These are phyloP conservation scores for Hericium alpestre DNA, from an alignment of 768 basidiomycete species.

Conservation along the genomic window DNA sequence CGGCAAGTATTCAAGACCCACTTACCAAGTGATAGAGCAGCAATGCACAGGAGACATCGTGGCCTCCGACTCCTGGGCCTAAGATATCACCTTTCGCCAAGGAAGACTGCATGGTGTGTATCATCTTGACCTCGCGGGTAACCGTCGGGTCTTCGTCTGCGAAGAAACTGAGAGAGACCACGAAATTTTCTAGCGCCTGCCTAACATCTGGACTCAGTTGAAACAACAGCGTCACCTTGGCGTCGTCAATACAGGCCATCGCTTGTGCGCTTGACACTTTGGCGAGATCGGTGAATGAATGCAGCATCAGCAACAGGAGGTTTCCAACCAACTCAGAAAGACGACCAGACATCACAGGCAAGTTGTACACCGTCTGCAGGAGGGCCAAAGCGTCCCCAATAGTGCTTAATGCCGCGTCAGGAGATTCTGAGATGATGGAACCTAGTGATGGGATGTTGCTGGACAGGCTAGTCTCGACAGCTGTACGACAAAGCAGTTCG, in stretches of 20 bases:
- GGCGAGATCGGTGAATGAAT: slow-evolving; percentile 6
- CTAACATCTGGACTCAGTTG: slow-evolving; percentile 8
- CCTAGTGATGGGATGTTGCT: slow-evolving; percentile 45
- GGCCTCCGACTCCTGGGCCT: slow-evolving; percentile 9
- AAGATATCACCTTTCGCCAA: slow-evolving; percentile 13
- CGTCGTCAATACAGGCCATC: slow-evolving; percentile 11
- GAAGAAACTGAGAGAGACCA: slow-evolving; percentile 10
- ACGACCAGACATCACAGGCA: slow-evolving; percentile 7
- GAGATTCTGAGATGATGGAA: slow-evolving; percentile 41
- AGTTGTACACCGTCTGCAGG: slow-evolving; percentile 6
- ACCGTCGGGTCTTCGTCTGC: slow-evolving; percentile 7
- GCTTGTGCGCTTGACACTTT: slow-evolving; percentile 6
- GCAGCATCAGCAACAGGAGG: slow-evolving; percentile 5
- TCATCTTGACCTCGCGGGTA: slow-evolving; percentile 4
- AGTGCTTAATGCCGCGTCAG: slow-evolving; percentile 38
- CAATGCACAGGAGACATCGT: slow-evolving; percentile 9
- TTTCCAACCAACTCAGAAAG: slow-evolving; percentile 6
- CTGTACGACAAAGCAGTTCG: slow-evolving; percentile 57
- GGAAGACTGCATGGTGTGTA: slow-evolving; percentile 5
- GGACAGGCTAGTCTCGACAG: slow-evolving; percentile 53
- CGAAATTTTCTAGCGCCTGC: slow-evolving; percentile 10
- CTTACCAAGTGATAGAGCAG: slow-evolving; percentile 12
- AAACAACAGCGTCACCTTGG: slow-evolving; percentile 9
- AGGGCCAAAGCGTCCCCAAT: slow-evolving; percentile 22
- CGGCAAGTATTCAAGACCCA: neutral